Evolutionary conservation across 345 rosid species (phyloP).

Genomic region (Eucalyptus curtisii): DNA sequence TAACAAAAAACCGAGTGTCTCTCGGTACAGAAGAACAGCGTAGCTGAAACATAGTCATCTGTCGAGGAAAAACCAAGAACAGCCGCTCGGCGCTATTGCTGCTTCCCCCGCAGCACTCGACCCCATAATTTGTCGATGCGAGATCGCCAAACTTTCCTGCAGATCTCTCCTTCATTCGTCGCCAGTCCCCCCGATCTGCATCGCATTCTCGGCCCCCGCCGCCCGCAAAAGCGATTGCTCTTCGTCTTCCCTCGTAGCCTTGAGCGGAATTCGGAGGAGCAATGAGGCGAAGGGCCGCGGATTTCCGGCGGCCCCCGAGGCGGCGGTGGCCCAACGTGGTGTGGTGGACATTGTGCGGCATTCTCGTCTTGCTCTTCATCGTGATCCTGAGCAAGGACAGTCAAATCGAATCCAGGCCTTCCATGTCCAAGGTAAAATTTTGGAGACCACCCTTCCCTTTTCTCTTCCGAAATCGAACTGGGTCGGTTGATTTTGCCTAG

Average conservation of each 20-base stretch:
- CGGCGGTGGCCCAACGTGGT: conserved; percentile 54
- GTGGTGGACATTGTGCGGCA: conserved; percentile 56
- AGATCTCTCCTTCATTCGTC: background rate
- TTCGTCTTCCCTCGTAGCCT: background rate
- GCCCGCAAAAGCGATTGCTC: background rate
- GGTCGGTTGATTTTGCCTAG: background rate
- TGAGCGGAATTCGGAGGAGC: background rate
- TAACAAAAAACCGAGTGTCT: background rate
- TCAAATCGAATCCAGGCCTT: conserved; percentile 48
- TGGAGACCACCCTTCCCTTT: background rate
- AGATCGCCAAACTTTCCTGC: background rate
- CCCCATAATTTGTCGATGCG: background rate
- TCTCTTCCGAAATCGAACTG: background rate
- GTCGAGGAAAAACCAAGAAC: background rate
- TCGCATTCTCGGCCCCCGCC: background rate
- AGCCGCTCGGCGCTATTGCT: background rate
- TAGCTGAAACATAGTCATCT: background rate
- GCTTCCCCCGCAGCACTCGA: background rate
- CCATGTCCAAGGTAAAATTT: conserved; percentile 29
- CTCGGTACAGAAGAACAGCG: background rate
- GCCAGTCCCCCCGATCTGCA: background rate
- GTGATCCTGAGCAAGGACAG: conserved; percentile 38
- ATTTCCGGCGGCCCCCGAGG: conserved; percentile 52
- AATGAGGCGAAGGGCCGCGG: conserved; percentile 66
- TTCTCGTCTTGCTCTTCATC: conserved; percentile 43